Conservation (phyloP, 1,284 basidiomycete genomes). For the Salmacisia buchloeana region DNA sequence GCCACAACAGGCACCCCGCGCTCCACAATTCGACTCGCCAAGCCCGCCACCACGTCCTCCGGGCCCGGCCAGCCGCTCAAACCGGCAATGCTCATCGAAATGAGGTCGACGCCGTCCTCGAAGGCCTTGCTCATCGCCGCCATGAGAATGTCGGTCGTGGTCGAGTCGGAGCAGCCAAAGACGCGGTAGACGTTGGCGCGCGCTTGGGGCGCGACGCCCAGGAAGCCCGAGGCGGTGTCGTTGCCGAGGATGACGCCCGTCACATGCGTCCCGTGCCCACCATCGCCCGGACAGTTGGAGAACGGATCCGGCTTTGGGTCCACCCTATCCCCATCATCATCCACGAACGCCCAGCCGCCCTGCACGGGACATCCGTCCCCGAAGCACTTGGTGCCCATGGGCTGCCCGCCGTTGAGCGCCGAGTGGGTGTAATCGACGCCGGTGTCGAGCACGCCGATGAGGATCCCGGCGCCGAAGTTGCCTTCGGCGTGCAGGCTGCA, state of each 20-base stretch:
- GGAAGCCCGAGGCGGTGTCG: constrained; percentile 46
- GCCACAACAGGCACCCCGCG: constrained; percentile 28
- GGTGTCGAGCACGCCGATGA: constrained; percentile 57
- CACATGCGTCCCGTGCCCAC: constrained; percentile 57
- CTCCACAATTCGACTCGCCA: constrained; percentile 20
- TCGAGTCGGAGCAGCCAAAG: constrained; percentile 51
- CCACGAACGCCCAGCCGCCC: constrained; percentile 31
- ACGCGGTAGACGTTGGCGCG: constrained; percentile 50
- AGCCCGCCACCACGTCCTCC: constrained; percentile 18
- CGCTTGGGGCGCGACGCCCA: constrained; percentile 32
- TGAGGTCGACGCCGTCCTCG: constrained; percentile 55
- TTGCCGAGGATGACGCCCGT: constrained; percentile 64
- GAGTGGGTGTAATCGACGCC: constrained; percentile 62
- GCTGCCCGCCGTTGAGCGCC: constrained; percentile 55
- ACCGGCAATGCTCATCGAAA: constrained; percentile 64
- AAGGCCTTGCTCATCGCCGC: constrained; percentile 42
- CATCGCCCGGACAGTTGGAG: constrained; percentile 45
- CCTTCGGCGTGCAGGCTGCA: constrained; percentile 58
- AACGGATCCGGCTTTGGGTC: constrained; percentile 51
- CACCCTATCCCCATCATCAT: constrained; percentile 50
- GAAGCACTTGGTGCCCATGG: constrained; percentile 25
- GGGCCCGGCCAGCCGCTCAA: constrained; percentile 26
- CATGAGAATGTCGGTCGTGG: constrained; percentile 49
- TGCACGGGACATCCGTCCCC: constrained; percentile 27
- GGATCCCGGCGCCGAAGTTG: constrained; percentile 57